A percentile compares a stretch with the other conserved stretches of the same genome.
Evolutionary conservation across 139 green algal species (phyloP).

Genomic region (Chlamydomonas applanata): DNA sequence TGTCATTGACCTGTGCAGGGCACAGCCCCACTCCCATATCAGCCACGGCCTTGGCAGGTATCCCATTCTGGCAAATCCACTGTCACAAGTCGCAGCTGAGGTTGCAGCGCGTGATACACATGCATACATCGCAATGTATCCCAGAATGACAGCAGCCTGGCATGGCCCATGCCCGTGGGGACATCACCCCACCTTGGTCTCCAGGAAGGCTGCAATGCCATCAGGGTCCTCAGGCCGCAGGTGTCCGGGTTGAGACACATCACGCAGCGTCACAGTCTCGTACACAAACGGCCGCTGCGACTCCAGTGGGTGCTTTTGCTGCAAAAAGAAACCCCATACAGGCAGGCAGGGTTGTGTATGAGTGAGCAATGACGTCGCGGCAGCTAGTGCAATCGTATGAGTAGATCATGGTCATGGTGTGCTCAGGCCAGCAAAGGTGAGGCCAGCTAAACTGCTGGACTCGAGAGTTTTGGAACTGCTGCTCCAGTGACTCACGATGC

Average conservation of each 20-base stretch:
- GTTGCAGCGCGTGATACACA: too few species aligned
- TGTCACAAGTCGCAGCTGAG: too few species aligned
- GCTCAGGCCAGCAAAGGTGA: neutral
- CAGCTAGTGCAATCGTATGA: too few species aligned
- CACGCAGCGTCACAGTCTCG: constrained; percentile 58
- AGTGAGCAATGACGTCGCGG: too few species aligned
- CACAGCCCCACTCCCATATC: too few species aligned
- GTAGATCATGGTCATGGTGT: too few species aligned
- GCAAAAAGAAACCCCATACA: neutral
- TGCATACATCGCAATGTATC: too few species aligned
- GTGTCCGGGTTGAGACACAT: constrained; percentile 30
- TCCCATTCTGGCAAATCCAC: too few species aligned
- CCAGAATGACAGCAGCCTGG: constrained; percentile 9
- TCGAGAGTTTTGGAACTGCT: too few species aligned
- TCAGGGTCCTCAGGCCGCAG: constrained; percentile 57
- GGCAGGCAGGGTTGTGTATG: too few species aligned
- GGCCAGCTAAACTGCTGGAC: neutral
- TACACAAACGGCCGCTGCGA: constrained; percentile 82
- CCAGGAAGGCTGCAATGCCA: constrained; percentile 65
- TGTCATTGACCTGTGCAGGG: constrained; percentile 37
- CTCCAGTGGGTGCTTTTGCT: constrained; percentile 66
- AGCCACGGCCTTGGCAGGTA: too few species aligned
- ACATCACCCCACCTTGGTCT: constrained; percentile 52
- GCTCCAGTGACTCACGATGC: constrained; percentile 20
- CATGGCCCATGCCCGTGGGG: constrained; percentile 5